phyloP scores from a whole-genome alignment of 371 early-diverging fungal genomes.

The Smittium culicis region DNA sequence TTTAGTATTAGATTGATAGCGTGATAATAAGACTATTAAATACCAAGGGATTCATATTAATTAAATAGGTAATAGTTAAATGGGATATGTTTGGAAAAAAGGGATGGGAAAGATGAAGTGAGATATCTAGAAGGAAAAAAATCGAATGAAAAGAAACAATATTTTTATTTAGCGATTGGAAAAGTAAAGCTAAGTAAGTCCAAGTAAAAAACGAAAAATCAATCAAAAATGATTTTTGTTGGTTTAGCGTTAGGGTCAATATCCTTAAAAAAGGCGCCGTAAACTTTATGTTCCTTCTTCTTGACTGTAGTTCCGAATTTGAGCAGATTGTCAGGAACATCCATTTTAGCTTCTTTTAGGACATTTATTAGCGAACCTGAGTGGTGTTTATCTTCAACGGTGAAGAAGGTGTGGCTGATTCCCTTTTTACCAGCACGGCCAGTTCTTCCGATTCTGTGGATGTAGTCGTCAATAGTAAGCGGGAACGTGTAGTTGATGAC shows the following conservation, averaged over 20 bases:
- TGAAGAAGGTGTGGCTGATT: conserved; percentile 92
- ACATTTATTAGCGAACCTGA: conserved; percentile 73
- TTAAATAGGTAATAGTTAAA: too few species aligned
- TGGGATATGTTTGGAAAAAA: too few species aligned
- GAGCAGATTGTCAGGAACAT: too few species aligned
- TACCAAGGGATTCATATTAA: too few species aligned
- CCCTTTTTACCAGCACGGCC: conserved; percentile 96
- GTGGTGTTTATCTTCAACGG: conserved; percentile 76
- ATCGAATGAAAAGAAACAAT: too few species aligned
- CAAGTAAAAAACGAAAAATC: neutral
- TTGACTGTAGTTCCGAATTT: conserved; percentile 91
- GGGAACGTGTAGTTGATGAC: conserved; percentile 93
- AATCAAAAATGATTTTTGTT: conserved; percentile 75
- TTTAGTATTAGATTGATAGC: too few species aligned
- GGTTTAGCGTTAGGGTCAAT: conserved; percentile 67
- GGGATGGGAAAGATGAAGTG: too few species aligned
- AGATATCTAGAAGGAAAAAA: too few species aligned
- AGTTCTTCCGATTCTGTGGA: conserved; percentile 98
- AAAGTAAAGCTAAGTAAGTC: too few species aligned
- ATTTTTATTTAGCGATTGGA: too few species aligned
- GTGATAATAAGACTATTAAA: too few species aligned
- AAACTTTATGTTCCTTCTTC: conserved; percentile 88
- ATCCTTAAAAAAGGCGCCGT: conserved; percentile 92
- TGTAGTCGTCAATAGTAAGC: conserved; percentile 84
- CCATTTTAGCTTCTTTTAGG: conserved; percentile 78